Conservation (phyloP, 768 basidiomycete genomes). For the Phylloporus arenicola region DNA sequence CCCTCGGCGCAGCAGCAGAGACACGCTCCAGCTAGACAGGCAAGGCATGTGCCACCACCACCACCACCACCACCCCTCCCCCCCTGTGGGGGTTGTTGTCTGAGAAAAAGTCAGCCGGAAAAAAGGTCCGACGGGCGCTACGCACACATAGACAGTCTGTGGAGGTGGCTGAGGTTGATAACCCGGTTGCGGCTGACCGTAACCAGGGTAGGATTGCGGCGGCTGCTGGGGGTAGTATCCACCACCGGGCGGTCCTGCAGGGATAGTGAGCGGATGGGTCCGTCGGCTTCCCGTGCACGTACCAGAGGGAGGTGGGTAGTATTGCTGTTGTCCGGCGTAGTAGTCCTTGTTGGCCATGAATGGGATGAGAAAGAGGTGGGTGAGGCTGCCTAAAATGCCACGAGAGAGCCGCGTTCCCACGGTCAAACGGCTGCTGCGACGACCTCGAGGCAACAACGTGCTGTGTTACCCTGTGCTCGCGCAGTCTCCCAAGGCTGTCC, state of each 20-base stretch:
- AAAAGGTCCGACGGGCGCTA: slow-evolving; percentile 3
- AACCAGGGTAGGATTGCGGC: slow-evolving; percentile 57
- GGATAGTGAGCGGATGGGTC: slow-evolving; percentile 29
- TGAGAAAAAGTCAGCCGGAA: slow-evolving; percentile 14
- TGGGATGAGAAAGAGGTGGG: slow-evolving; percentile 15
- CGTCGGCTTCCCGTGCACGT: slow-evolving; percentile 7
- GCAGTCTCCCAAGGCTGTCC: not conserved
- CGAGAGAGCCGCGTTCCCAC: slow-evolving; percentile 17
- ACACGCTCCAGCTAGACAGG: slow-evolving; percentile 44
- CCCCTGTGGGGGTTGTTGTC: slow-evolving; percentile 38
- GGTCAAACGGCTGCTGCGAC: slow-evolving; percentile 1
- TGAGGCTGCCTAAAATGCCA: slow-evolving; percentile 23
- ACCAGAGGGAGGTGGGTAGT: slow-evolving; percentile 52
- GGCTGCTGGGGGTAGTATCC: slow-evolving; percentile 70
- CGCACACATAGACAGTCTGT: slow-evolving; percentile 78
- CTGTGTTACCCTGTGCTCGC: slow-evolving; percentile 11
- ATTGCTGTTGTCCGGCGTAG: slow-evolving; percentile 50
- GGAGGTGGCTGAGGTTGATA: slow-evolving; percentile 67
- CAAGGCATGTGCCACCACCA: slow-evolving; percentile 32
- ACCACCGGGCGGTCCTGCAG: slow-evolving; percentile 49
- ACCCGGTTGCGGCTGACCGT: slow-evolving; percentile 28
- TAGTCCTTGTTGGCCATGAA: slow-evolving; percentile 74
- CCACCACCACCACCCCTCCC: slow-evolving; percentile 27
- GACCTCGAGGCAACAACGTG: slow-evolving; percentile 19
- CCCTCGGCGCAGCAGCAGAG: slow-evolving; percentile 51